phyloP scores from a whole-genome alignment of 352 stramenopile species.

The Plasmopara viticola region DNA sequence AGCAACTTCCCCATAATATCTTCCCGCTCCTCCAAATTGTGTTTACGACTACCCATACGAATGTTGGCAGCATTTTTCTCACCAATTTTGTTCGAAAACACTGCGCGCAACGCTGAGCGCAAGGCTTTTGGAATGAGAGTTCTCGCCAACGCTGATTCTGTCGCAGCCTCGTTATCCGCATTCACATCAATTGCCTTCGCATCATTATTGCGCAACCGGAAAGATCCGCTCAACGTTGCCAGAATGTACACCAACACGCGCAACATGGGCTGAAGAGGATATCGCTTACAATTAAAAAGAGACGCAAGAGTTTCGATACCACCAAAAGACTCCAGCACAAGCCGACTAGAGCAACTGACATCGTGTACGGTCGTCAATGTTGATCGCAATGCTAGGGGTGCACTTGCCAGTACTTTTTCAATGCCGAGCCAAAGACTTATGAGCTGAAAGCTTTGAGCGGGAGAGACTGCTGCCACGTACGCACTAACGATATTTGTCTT shows the following conservation, averaged over 20 bases:
- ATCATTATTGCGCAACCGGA: slow-evolving; percentile 36
- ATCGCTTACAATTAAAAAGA: slow-evolving; percentile 55
- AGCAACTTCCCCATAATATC: slow-evolving; percentile 52
- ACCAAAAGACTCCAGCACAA: slow-evolving; percentile 60
- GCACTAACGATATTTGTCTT: slow-evolving; percentile 47
- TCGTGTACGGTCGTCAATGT: slow-evolving; percentile 43
- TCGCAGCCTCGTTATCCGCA: slow-evolving; percentile 67
- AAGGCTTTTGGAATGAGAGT: slow-evolving; percentile 61
- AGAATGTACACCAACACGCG: slow-evolving; percentile 63
- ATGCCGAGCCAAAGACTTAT: slow-evolving; percentile 44
- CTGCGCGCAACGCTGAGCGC: slow-evolving; percentile 45
- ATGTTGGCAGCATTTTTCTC: slow-evolving; percentile 15
- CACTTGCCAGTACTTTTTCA: slow-evolving; percentile 37
- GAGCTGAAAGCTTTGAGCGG: slow-evolving; percentile 43
- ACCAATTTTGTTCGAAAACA: slow-evolving; percentile 35
- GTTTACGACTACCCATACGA: slow-evolving; percentile 42
- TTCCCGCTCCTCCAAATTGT: slow-evolving; percentile 34
- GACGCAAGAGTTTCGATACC: slow-evolving; percentile 46
- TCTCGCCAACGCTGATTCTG: slow-evolving; percentile 54
- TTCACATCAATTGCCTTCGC: slow-evolving; percentile 63
- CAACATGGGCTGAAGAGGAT: slow-evolving; percentile 37
- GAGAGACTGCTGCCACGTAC: slow-evolving; percentile 41
- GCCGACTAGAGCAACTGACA: slow-evolving; percentile 31
- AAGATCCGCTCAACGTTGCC: slow-evolving; percentile 37
- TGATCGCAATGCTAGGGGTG: slow-evolving; percentile 32